phyloP scores from a whole-genome alignment of 768 basidiomycete species.

The Leccinum arenicola region DNA sequence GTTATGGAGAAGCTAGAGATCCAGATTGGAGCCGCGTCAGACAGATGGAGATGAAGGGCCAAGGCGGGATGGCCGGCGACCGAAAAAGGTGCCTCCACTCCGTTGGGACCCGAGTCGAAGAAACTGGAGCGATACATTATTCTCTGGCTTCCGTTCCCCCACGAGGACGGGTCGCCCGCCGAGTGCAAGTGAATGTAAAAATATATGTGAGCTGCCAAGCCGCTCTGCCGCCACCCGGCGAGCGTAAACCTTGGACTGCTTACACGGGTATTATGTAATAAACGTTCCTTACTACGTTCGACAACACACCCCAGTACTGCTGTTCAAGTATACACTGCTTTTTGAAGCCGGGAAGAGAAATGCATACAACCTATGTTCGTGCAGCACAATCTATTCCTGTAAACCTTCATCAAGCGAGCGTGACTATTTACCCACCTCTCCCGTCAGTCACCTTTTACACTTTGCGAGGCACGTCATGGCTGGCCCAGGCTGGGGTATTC shows the following conservation, averaged over 20 bases:
- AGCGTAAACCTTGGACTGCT: background rate
- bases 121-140: background rate
- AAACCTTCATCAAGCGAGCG: slow-evolving; percentile 59
- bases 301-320: background rate
- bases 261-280: background rate
- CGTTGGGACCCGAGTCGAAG: background rate
- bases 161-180: background rate
- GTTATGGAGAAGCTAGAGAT: background rate
- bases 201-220: background rate
- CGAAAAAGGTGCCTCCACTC: background rate
- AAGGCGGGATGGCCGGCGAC: background rate
- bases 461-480: background rate
- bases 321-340: background rate
- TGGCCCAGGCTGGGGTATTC: background rate
- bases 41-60: background rate
- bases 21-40: background rate
- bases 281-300: too few relatives aligned
- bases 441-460: slow-evolving; percentile 50
- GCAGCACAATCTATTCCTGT: slow-evolving; percentile 49
- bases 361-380: slow-evolving; percentile 22
- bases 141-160: background rate
- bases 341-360: background rate
- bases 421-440: slow-evolving; percentile 74
- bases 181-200: background rate
- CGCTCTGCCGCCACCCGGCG: too few relatives aligned